Base-by-base conservation (phyloP, 2,329 filamentous ascomycete species). In the Colletotrichum godetiae region DNA sequence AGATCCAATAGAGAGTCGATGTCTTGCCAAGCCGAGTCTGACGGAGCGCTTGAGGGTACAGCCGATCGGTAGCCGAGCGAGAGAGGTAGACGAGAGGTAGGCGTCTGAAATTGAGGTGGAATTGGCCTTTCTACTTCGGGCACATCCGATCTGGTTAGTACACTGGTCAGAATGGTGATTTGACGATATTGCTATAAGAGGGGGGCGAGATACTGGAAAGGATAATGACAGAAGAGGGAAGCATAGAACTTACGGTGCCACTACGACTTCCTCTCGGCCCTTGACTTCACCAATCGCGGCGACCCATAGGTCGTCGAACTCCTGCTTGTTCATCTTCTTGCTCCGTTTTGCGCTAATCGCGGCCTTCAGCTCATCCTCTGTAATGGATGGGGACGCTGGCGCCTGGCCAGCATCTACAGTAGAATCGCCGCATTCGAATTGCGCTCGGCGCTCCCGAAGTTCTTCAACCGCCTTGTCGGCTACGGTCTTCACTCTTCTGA, bases 251-350 rank as follows among this genome's bases (percentile, higher is more conserved):
- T 87, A 92, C 90, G 85, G 79, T 59, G 84, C 82, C 55, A 88
- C 85, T 76, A 90, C 83, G 33, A 93, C 86, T 79, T 93, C 91
- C 7, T 92, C 91, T 74, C 90, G 85, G 1, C 84, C 83, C 74
- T 89, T 88, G 65, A 95, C 90, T 77, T 95, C 94, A 22, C 92
- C 92, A 69, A 95, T 89, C 2, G 94, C 94, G 74, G 90, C 90
- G 33, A 87, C 86, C 90, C 94, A 97, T 8, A 99, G 89, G 71
- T 98, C 94, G 77, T 98, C 95, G 79, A 99, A 98, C 80, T 98
- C 96, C 55, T 93, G 89, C 79, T 95, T 92, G 76, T 89, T 94
- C 90, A 98, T 94, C 75, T 92, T 92, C 85, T 94, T 96, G 81
- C 92, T 93, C 75, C 93, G 91, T 86, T 93, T 94, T 77, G 91